phyloP scores from a whole-genome alignment of 2,329 filamentous ascomycete genomes.

The Thermothelomyces thermophilus region DNA sequence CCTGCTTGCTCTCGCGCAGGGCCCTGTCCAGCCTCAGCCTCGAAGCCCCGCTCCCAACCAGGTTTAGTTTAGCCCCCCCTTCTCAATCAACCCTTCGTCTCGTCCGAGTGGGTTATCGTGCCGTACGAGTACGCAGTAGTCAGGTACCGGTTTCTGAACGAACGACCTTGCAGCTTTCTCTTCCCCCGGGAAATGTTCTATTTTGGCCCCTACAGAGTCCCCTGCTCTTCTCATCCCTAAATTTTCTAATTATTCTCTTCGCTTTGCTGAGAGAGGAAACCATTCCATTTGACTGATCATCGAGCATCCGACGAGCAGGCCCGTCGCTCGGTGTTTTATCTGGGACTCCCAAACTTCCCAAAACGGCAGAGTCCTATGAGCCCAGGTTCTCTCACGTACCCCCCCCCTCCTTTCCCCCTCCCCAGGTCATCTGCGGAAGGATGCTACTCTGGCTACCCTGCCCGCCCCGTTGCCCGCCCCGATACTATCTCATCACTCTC shows the following conservation, averaged over 20 bases:
- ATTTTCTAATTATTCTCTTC: too few species aligned
- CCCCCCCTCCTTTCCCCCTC: slow-evolving; percentile 30
- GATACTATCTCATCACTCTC: slow-evolving; percentile 28
- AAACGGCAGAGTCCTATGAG: slow-evolving; percentile 16
- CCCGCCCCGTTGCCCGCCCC: slow-evolving; percentile 11
- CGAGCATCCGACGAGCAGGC: slow-evolving; percentile 12
- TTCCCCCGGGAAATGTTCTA: slow-evolving; percentile 5
- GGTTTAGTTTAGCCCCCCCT: slow-evolving; percentile 15
- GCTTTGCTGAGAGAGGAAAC: neutral
- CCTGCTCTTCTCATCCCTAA: neutral
- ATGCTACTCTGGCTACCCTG: slow-evolving; percentile 31
- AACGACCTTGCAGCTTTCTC: slow-evolving; percentile 6
- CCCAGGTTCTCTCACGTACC: slow-evolving; percentile 26
- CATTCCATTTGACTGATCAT: too few species aligned
- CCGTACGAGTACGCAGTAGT: neutral
- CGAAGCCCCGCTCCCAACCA: slow-evolving; percentile 18
- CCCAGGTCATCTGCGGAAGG: slow-evolving; percentile 37
- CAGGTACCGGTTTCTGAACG: slow-evolving; percentile 13
- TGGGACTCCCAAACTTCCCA: slow-evolving; percentile 27
- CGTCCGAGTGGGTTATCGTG: slow-evolving; percentile 14
- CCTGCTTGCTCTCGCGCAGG: slow-evolving; percentile 25
- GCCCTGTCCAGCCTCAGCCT: slow-evolving; percentile 19
- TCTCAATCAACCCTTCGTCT: slow-evolving; percentile 17
- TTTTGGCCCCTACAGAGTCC: slow-evolving; percentile 5
- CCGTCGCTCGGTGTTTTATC: slow-evolving; percentile 22